Base-by-base conservation (phyloP, 2,329 filamentous ascomycete genomes). In the Claviceps purpurea region DNA sequence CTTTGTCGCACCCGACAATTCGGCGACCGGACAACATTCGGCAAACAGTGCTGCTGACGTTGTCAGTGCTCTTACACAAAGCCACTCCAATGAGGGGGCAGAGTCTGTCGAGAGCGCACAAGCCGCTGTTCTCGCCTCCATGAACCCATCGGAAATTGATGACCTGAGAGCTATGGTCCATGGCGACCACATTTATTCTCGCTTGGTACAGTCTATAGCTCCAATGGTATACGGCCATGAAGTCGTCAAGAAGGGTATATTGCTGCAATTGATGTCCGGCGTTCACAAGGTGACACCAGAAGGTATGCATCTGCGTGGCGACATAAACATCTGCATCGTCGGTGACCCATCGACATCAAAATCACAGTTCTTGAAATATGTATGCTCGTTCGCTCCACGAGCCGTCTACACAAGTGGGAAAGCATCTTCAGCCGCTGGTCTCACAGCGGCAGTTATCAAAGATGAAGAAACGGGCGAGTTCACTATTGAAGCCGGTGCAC, bases 401-500 rank as follows among this genome's bases (percentile, higher is more conserved):
- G 89, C 93, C 16, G 90, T 98, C 46, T 98, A 98, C 69, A 98
- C 93, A 24, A 96, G 89, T 53, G 93, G 93, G 54, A 98, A 98
- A 68, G 93, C 93, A 2, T 97, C 91, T 3, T 97, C 91, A 0
- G 93, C 93, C 10, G 93, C 93, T 51, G 93, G 93, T 88, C 79
- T 98, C 54, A 98, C 93, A 4, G 93, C 93, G 4, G 91, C 93
- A 0, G 93, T 98, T 0, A 84, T 97, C 56, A 98, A 97, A 67
- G 93, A 98, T 62, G 90, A 97, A 64, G 93, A 98, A 70, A 98
- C 93, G 20, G 93, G 93, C 58, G 93, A 98, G 65, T 96, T 96
- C 66, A 98, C 93, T 14, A 98, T 98, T 60, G 93, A 98, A 71
- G 93, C 93, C 6, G 93, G 93, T 72, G 93, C 93, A 13, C 81